These are phyloP conservation scores for Castanopsis chinensis DNA, from an alignment of 306 rosid species.

Conservation along the genomic window DNA sequence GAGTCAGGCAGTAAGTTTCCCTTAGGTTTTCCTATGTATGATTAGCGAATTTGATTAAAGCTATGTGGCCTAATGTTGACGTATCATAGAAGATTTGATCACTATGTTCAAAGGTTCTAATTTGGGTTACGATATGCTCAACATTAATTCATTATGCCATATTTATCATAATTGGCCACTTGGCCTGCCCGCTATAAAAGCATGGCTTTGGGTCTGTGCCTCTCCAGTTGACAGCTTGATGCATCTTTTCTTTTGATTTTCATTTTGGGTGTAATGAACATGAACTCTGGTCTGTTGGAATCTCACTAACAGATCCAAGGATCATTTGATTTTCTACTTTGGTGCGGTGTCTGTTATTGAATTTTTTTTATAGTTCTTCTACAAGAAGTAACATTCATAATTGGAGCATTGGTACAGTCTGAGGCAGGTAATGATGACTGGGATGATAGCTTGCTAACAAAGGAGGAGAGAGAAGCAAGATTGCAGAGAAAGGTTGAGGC, in stretches of 20 bases:
- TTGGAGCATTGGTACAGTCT: conserved; percentile 43
- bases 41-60: not conserved
- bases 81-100: too few relatives aligned
- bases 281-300: not conserved
- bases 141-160: not conserved
- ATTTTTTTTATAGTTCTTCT: not conserved
- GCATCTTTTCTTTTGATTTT: not conserved
- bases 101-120: not conserved
- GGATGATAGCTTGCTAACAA: conserved; percentile 90
- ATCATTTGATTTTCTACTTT: not conserved
- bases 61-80: not conserved
- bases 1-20: conserved; percentile 60
- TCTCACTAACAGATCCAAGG: not conserved
- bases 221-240: not conserved
- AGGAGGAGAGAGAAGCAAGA: conserved; percentile 85
- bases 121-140: not conserved
- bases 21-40: conserved; percentile 33
- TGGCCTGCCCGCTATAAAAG: not conserved
- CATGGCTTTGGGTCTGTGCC: not conserved
- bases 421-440: conserved; percentile 84
- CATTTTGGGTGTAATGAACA: not conserved
- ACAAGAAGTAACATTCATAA: conserved; percentile 15
- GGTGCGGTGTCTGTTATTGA: not conserved
- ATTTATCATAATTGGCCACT: not conserved
- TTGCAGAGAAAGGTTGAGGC: conserved; percentile 91